These are phyloP conservation scores for Ogataea kodamae DNA, from an alignment of 805 yeast genomes.

Conservation along the genomic window DNA sequence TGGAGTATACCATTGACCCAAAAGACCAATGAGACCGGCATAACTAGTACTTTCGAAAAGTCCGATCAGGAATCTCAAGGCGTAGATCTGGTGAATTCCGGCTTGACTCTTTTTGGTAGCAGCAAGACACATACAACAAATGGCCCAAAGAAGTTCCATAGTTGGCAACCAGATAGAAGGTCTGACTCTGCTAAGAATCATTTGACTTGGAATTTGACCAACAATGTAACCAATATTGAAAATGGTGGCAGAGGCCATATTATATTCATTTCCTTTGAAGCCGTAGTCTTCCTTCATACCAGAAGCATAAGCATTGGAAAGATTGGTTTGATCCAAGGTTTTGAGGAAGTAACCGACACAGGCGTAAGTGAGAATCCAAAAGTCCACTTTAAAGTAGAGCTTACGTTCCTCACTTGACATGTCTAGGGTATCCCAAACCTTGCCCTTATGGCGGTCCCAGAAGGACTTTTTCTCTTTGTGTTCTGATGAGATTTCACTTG, in stretches of 20 bases:
- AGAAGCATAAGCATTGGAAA: slow-evolving; percentile 56
- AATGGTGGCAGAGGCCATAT: slow-evolving; percentile 12
- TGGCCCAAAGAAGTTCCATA: slow-evolving; percentile 56
- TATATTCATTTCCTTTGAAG: slow-evolving; percentile 16
- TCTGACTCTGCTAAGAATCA: slow-evolving; percentile 33
- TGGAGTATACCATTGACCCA: slow-evolving; percentile 54
- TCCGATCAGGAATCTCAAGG: slow-evolving; percentile 55
- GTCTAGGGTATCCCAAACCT: slow-evolving; percentile 21
- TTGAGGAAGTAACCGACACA: slow-evolving; percentile 35
- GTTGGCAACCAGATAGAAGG: slow-evolving; percentile 55
- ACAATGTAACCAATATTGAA: slow-evolving; percentile 47
- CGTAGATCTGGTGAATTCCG: slow-evolving; percentile 42
- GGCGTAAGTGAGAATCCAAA: slow-evolving; percentile 19
- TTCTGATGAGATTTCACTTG: too few species aligned
- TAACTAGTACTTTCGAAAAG: slow-evolving; percentile 49
- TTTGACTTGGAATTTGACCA: slow-evolving; percentile 57
- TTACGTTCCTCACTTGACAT: slow-evolving; percentile 42
- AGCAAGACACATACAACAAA: slow-evolving; percentile 49
- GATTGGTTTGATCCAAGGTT: slow-evolving; percentile 52
- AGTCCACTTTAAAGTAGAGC: slow-evolving; percentile 33
- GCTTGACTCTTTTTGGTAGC: slow-evolving; percentile 34
- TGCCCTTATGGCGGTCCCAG: slow-evolving; percentile 17
- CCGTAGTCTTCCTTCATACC: slow-evolving; percentile 53
- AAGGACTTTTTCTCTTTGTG: too few species aligned
- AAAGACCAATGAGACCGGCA: slow-evolving; percentile 37